A percentile compares a stretch with the other conserved stretches of the same genome.
Conservation (phyloP, 257 asterid genomes). For the Paraleonurus japonicus region DNA sequence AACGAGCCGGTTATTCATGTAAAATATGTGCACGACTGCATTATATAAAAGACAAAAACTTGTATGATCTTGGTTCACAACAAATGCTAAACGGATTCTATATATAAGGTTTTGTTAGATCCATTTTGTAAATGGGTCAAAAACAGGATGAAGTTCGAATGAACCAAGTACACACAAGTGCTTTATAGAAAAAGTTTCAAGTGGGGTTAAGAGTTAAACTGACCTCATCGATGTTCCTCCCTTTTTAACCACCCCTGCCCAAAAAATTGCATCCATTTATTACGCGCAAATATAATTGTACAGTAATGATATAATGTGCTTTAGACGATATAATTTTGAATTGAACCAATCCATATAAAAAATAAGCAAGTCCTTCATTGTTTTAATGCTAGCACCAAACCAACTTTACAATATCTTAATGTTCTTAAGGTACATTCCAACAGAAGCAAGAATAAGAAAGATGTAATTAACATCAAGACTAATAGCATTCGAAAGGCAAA, state of each 20-base stretch:
- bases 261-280: slow-evolving; percentile 19
- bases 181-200: not conserved
- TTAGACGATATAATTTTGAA: not conserved
- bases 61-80: too few species aligned
- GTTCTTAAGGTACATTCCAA: too few species aligned
- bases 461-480: not conserved
- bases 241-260: slow-evolving; percentile 43
- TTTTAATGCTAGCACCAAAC: not conserved
- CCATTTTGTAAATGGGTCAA: too few species aligned
- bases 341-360: not conserved
- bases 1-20: not conserved
- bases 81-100: too few species aligned
- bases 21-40: not conserved
- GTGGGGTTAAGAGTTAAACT: slow-evolving; percentile 23
- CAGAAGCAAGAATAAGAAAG: too few species aligned
- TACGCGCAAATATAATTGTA: not conserved
- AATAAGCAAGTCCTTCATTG: not conserved
- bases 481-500: not conserved
- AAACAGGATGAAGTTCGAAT: too few species aligned
- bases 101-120: too few species aligned
- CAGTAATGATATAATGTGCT: not conserved
- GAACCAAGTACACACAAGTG: too few species aligned
- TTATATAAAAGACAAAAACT: too few species aligned
- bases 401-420: too few species aligned
- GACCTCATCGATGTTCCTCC: slow-evolving; percentile 40